Percentiles rank a stretch among this genome's conserved stretches.
Evolutionary conservation across 192 early-diverging fungal species (phyloP).

Genomic region (Coemansia sp.): DNA sequence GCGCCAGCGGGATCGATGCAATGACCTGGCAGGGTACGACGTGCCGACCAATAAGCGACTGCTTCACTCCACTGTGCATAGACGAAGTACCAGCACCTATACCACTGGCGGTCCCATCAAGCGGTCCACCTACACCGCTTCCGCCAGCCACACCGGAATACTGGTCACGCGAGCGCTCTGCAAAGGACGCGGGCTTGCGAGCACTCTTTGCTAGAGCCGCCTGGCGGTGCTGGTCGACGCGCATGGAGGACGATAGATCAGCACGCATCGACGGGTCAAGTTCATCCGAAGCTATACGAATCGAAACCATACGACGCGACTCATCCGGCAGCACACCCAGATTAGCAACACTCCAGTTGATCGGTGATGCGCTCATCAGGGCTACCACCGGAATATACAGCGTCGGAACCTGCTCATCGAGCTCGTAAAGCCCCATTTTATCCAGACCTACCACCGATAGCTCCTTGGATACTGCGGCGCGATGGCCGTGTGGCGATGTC

Average conservation of each 20-base stretch:
- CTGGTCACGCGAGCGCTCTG: conserved; percentile 1
- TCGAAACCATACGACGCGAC: conserved; percentile 43
- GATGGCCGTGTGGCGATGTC: conserved; percentile 46
- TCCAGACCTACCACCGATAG: conserved; percentile 46
- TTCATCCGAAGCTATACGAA: conserved; percentile 48
- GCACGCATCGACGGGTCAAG: conserved; percentile 40
- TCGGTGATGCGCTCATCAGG: conserved; percentile 47
- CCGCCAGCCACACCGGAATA: conserved; percentile 3
- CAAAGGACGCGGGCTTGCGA: conserved; percentile 5
- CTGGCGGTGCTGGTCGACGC: conserved; percentile 37
- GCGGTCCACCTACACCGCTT: not conserved
- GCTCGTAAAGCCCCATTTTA: conserved; percentile 45
- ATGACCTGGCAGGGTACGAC: conserved; percentile 47
- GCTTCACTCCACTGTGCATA: conserved; percentile 4
- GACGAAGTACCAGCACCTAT: not conserved
- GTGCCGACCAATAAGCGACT: conserved; percentile 38
- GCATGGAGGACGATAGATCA: conserved; percentile 35
- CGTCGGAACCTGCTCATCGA: conserved; percentile 49
- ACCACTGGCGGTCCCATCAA: not conserved
- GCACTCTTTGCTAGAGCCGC: conserved; percentile 32
- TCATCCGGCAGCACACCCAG: conserved; percentile 41
- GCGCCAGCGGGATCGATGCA: conserved; percentile 38
- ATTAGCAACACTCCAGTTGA: conserved; percentile 46
- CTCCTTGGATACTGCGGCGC: conserved; percentile 46
- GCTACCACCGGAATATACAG: conserved; percentile 39